Evolutionary conservation across 179 eudicot species (phyloP).

Genomic region (Vitellaria paradoxa): DNA sequence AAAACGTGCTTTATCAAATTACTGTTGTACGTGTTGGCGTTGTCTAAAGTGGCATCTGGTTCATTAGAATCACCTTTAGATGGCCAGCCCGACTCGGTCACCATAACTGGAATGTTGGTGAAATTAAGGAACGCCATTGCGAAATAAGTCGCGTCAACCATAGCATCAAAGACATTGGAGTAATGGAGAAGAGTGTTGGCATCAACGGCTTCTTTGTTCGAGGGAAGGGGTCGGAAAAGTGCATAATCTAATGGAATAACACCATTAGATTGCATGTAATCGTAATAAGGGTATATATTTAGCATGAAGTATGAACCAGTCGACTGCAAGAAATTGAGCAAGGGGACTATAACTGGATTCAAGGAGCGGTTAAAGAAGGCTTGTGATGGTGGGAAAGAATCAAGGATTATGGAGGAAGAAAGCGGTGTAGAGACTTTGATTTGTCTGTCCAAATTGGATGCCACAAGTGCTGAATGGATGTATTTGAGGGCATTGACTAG

Average conservation of each 20-base stretch:
- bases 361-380: constrained; percentile 81
- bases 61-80: constrained; percentile 77
- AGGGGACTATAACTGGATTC: constrained; percentile 56
- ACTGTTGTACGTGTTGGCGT: constrained; percentile 84
- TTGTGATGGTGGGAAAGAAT: constrained; percentile 91
- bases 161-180: constrained; percentile 81
- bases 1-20: constrained; percentile 72
- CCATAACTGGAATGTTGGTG: constrained; percentile 73
- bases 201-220: constrained; percentile 87
- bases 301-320: constrained; percentile 75
- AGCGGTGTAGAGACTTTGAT: constrained; percentile 86
- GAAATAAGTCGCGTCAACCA: constrained; percentile 87
- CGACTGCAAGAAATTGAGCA: constrained; percentile 72
- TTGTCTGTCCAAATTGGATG: constrained; percentile 63
- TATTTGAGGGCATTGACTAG: constrained; percentile 59
- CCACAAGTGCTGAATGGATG: constrained; percentile 80
- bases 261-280: constrained; percentile 78
- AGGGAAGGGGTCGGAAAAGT: constrained; percentile 64
- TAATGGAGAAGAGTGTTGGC: constrained; percentile 82
- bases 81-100: constrained; percentile 94
- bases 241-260: constrained; percentile 91
- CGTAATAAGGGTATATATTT: constrained; percentile 80
- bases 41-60: constrained; percentile 76
- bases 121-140: constrained; percentile 80
- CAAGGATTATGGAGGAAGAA: constrained; percentile 67